Conservation (phyloP, 176 grass and related monocot genomes). For the Paspalum vaginatum region DNA sequence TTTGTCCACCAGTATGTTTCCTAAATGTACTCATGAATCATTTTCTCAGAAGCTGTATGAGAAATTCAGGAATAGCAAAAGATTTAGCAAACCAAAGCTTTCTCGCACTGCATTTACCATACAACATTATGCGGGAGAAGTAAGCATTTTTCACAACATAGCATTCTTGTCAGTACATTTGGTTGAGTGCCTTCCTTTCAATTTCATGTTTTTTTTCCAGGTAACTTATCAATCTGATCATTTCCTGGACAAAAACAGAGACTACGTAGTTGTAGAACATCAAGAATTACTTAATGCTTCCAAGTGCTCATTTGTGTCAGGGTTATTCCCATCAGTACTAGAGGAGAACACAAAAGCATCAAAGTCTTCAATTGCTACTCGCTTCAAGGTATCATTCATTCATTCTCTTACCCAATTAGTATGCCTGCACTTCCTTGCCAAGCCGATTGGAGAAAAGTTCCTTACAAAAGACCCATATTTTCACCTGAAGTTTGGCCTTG, state of each 20-base stretch:
- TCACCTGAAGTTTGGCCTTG: conserved; percentile 15
- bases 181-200: conserved; percentile 34
- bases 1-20: conserved; percentile 75
- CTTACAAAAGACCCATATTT: conserved; percentile 24
- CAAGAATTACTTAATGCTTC: conserved; percentile 87
- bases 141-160: conserved; percentile 50
- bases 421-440: conserved; percentile 1
- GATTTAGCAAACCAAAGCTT: conserved; percentile 93
- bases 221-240: conserved; percentile 83
- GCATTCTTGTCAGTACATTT: conserved; percentile 26
- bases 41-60: conserved; percentile 74
- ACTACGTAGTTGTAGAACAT: conserved; percentile 91
- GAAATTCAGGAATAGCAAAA: conserved; percentile 83
- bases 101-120: conserved; percentile 86
- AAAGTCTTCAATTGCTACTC: conserved; percentile 77
- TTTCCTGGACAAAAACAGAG: conserved; percentile 95
- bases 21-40: conserved; percentile 81
- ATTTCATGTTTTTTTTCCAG: conserved; percentile 47
- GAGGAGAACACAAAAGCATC: conserved; percentile 84
- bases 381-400: conserved; percentile 69
- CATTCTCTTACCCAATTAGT: conserved; percentile 24
- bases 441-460: neutral
- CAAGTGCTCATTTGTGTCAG: conserved; percentile 72
- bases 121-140: conserved; percentile 86
- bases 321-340: conserved; percentile 68